Conservation (phyloP, 2,329 filamentous ascomycete genomes). For the Ilyonectria robusta region DNA sequence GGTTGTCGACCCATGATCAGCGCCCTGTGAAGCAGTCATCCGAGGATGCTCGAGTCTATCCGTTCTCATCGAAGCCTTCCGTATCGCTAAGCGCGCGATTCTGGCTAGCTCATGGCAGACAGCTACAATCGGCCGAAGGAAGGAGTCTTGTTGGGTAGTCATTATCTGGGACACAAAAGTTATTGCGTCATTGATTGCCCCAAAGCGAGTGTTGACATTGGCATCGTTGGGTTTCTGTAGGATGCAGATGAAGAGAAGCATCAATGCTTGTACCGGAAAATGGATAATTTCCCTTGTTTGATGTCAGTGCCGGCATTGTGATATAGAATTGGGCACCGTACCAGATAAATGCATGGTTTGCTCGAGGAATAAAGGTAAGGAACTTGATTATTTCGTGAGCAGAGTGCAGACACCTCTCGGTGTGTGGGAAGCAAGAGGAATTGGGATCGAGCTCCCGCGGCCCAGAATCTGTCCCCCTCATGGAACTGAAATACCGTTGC, state of each 20-base stretch:
- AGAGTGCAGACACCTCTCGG: slow-evolving; percentile 17
- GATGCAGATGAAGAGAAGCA: slow-evolving; percentile 21
- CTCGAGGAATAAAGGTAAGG: background rate
- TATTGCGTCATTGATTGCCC: slow-evolving; percentile 20
- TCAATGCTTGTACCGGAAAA: slow-evolving; percentile 18
- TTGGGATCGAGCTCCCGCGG: slow-evolving; percentile 11
- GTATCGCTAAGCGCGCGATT: slow-evolving; percentile 5
- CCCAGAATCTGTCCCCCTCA: slow-evolving; percentile 3
- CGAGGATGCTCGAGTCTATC: background rate
- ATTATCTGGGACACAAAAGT: slow-evolving; percentile 8
- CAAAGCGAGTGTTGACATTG: background rate
- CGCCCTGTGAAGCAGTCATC: background rate
- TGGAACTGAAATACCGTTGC: slow-evolving; percentile 19
- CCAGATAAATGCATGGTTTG: slow-evolving; percentile 14
- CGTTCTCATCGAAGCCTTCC: slow-evolving; percentile 2
- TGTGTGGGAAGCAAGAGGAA: slow-evolving; percentile 12
- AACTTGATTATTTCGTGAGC: slow-evolving; percentile 22
- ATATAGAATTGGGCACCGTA: background rate
- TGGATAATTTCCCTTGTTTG: slow-evolving; percentile 10
- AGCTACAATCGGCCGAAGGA: slow-evolving; percentile 9
- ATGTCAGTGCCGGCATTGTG: background rate
- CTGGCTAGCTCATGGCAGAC: slow-evolving; percentile 15
- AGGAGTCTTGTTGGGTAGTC: slow-evolving; percentile 13
- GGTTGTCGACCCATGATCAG: background rate
- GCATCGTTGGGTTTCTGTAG: slow-evolving; percentile 17